These are phyloP conservation scores for Amanita fuliginea DNA, from an alignment of 768 basidiomycete genomes.

Conservation along the genomic window DNA sequence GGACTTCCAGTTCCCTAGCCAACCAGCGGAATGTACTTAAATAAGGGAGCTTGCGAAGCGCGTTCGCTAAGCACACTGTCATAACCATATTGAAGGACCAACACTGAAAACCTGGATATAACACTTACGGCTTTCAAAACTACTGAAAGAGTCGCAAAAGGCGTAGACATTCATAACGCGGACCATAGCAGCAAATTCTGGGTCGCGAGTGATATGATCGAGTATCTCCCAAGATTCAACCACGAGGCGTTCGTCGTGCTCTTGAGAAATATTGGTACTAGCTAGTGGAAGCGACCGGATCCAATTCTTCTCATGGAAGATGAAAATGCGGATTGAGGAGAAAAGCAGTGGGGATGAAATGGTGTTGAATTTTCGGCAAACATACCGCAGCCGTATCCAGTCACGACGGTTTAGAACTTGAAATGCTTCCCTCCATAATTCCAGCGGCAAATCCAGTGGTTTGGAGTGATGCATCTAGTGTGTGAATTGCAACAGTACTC, in stretches of 20 bases:
- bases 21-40: not conserved
- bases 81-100: not conserved
- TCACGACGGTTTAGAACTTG: not conserved
- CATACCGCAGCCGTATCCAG: not conserved
- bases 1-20: not conserved
- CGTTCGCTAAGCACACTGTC: not conserved
- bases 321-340: not conserved
- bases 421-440: not conserved
- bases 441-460: not conserved
- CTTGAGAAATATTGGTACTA: not conserved
- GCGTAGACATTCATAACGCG: not conserved
- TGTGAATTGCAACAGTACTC: no score
- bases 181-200: not conserved
- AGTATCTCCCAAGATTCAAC: not conserved
- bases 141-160: not conserved
- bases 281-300: not conserved
- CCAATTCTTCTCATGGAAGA: not conserved
- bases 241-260: not conserved
- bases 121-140: not conserved
- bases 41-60: not conserved
- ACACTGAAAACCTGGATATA: not conserved
- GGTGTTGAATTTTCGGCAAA: not conserved
- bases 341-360: not conserved
- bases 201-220: not conserved
- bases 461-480: not conserved